Base-by-base conservation (phyloP, 257 asterid species). In the Anisodus tanguticus region DNA sequence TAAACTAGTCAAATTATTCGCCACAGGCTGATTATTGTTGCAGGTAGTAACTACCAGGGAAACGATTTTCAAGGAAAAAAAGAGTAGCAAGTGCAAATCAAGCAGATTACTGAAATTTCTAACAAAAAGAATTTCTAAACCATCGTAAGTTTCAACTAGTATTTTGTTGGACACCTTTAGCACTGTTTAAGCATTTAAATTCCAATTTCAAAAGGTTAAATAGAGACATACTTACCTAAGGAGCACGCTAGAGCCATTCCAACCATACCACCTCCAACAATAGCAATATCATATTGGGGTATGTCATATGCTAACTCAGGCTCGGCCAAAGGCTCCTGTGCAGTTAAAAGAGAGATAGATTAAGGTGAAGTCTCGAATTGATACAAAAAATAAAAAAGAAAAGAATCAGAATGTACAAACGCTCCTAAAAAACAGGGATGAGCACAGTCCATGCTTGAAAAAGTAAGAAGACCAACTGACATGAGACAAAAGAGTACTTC, bases 241-340 rank as follows among this genome's bases (percentile, higher is more conserved):
- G 98, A 88, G 90, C 95, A 95, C 8, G 99, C 98, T 64, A 97
- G 91, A 84, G 98, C 98, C 97, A 93, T 91, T 87, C 98, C 99
- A 74, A 97, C 99, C 99, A 95, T 93, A 90, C 99, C 98, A 64
- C 99, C 99, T 86, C 99, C 99, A 86, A 97, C 99, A 87, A 97
- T 93, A 83, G 99, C 98, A 87, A 97, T 88, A 85, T 97, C 99
- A 81, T 97, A 91, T 84, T 93, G 91, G 0, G 91, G 92, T 85
- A 79, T 78, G 85, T 87, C 79, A 58, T 85, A 85, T 51, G 81
- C 60, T 45, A 83, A 6, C 67, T 82, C 89, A 54, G 71, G 85
- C 85, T 90, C 83, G 72, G 67, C 84, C 69, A 88, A 82, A 31
- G 83, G 86, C 86, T 86, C 92, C 98, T 94, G 80, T 12, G 45